These are phyloP conservation scores for Papiliotrema fonsecae DNA, from an alignment of 1,284 basidiomycete species.

Conservation along the genomic window DNA sequence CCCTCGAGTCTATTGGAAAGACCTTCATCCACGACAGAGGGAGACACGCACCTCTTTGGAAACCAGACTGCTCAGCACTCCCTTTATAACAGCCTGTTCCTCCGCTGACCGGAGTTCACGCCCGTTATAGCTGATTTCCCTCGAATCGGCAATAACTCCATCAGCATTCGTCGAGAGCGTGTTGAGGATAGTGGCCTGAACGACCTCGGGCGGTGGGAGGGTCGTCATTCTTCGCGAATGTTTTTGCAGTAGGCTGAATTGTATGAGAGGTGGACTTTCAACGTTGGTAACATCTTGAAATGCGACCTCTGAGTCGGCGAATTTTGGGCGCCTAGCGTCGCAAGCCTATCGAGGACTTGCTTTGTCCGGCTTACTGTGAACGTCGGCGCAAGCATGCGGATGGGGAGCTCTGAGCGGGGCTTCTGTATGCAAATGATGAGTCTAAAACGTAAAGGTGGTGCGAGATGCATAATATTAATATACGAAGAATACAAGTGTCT, in stretches of 20 bases:
- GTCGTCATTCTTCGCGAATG: not conserved
- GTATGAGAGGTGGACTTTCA: not conserved
- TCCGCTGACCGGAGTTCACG: conserved; percentile 49
- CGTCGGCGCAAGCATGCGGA: too few relatives aligned
- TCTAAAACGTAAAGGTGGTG: too few relatives aligned
- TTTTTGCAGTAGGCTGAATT: not conserved
- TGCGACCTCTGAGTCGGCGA: not conserved
- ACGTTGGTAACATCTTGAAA: not conserved
- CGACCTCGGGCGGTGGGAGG: conserved; percentile 15
- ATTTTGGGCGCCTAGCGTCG: not conserved
- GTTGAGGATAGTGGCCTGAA: conserved; percentile 75
- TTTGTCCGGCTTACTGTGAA: too few relatives aligned
- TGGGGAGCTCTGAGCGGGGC: too few relatives aligned
- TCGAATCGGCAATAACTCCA: conserved; percentile 66
- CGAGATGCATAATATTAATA: too few relatives aligned
- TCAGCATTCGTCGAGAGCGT: conserved; percentile 56
- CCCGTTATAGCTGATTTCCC: conserved; percentile 60
- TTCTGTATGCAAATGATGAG: too few relatives aligned
- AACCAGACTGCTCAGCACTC: conserved; percentile 78
- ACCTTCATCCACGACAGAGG: not conserved
- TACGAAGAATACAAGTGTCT: too few relatives aligned
- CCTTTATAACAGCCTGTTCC: conserved; percentile 74
- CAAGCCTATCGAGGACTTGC: too few relatives aligned
- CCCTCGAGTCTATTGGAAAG: too few relatives aligned
- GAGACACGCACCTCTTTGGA: conserved; percentile 67